Conservation (phyloP, 306 rosid genomes). For the Rubus parviflorus region DNA sequence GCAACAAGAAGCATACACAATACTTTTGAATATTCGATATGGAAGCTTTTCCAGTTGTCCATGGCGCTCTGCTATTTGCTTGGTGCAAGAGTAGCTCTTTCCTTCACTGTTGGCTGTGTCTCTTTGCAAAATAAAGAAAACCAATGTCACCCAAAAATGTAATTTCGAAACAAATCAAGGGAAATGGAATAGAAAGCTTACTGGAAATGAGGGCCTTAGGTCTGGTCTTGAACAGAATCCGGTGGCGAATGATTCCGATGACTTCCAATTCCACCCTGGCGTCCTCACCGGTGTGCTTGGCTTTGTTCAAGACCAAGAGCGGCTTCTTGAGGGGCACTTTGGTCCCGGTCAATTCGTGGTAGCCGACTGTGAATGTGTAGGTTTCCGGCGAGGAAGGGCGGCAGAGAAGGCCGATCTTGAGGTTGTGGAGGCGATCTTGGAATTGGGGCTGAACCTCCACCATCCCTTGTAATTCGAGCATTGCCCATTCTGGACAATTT, state of each 20-base stretch:
- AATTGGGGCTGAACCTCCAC: constrained; percentile 64
- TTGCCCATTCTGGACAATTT: constrained; percentile 73
- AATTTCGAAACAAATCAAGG: not conserved
- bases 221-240: constrained; percentile 82
- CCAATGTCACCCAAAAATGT: not conserved
- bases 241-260: constrained; percentile 68
- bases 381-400: constrained; percentile 78
- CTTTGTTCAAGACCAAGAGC: constrained; percentile 69
- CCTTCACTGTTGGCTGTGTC: constrained; percentile 50
- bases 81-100: constrained; percentile 36
- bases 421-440: constrained; percentile 57
- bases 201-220: constrained; percentile 89
- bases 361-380: constrained; percentile 79
- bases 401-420: constrained; percentile 66
- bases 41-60: constrained; percentile 13
- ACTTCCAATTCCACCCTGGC: constrained; percentile 60
- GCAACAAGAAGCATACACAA: not conserved
- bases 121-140: constrained; percentile 26
- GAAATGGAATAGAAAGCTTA: constrained; percentile 25
- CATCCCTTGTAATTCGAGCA: constrained; percentile 71
- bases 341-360: constrained; percentile 83
- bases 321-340: constrained; percentile 82
- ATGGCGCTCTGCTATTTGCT: constrained; percentile 28
- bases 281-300: constrained; percentile 25
- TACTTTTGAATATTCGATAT: not conserved